Base-by-base conservation (phyloP, 164 flowering plant species). In the Saururus chinensis region DNA sequence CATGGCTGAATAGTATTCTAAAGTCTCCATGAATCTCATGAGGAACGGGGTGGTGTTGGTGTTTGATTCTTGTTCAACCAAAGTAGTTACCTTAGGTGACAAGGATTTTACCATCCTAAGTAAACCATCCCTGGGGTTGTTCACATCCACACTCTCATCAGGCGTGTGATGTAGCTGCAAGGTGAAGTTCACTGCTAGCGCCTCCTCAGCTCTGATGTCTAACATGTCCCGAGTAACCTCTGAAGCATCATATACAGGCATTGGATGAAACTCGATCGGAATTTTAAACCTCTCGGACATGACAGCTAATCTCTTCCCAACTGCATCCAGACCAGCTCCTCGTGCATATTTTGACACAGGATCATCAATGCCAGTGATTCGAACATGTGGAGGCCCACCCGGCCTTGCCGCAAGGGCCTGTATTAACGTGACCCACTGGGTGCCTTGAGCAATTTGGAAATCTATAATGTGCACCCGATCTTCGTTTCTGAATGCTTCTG, bases 321-420 rank as follows among this genome's bases (percentile, higher is more conserved):
- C 90, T 0, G 73, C 76, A 35, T 75, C 80, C 64, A 88, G 66
- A 59, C 83, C 74, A 12, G 51, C 81, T 14, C 92, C 92, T 17
- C 96, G 88, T 12, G 96, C 96, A 65, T 84, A 80, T 56, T 74
- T 66, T 19, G 79, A 73, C 23, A 80, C 71, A 30, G 88, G 87
- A 48, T 88, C 96, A 67, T 86, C 92, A 53, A 88, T 86, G 24
- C 96, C 96, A 0, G 96, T 84, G 53, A 88, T 84, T 7, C 92
- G 81, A 30, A 88, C 81, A 26, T 64, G 77, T 9, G 96, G 96
- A 9, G 96, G 69, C n/a, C 96, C 92, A 63, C 79, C 57, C 2
- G 96, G 92, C 62, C 89, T 79, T 11, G 89, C 92, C 12, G 96
- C 87, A 56, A 88, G 79, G 0, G 92, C 92, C 65, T 88, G 88